These are phyloP conservation scores for Venturia aucupariae DNA, from an alignment of 2,329 filamentous ascomycete species.

Conservation along the genomic window DNA sequence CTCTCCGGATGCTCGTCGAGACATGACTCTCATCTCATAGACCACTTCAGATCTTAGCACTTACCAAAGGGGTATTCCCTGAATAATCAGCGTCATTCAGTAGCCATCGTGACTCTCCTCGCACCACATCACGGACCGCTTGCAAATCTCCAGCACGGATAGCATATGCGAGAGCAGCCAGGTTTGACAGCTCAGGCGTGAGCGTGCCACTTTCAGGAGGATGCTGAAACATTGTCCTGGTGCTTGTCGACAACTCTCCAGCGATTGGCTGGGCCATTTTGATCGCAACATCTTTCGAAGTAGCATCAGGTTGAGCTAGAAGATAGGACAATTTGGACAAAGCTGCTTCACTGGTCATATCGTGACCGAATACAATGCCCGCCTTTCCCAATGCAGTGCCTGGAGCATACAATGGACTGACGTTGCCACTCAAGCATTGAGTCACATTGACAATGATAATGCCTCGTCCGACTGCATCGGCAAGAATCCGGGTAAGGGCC, in stretches of 20 bases:
- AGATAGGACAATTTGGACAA: slow-evolving; percentile 86
- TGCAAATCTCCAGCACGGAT: slow-evolving; percentile 62
- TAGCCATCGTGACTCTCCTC: slow-evolving; percentile 55
- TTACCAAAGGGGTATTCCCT: slow-evolving; percentile 57
- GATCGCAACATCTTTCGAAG: slow-evolving; percentile 54
- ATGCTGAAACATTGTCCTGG: slow-evolving; percentile 66
- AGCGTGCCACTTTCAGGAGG: slow-evolving; percentile 42
- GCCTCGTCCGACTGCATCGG: slow-evolving; percentile 66
- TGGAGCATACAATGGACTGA: slow-evolving; percentile 33
- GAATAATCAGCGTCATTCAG: slow-evolving; percentile 72
- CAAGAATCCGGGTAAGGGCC: slow-evolving; percentile 67
- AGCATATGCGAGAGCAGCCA: slow-evolving; percentile 71
- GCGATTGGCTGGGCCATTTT: slow-evolving; percentile 68
- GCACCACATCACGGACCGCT: slow-evolving; percentile 57
- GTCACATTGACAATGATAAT: slow-evolving; percentile 86
- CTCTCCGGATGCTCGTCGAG: background rate
- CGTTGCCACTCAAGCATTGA: slow-evolving; percentile 57
- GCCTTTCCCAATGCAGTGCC: slow-evolving; percentile 63
- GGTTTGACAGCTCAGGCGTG: slow-evolving; percentile 51
- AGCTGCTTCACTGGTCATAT: slow-evolving; percentile 83
- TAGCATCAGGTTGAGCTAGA: slow-evolving; percentile 58
- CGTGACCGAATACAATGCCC: slow-evolving; percentile 81
- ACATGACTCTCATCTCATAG: background rate
- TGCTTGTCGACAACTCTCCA: slow-evolving; percentile 75
- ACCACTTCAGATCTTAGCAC: slow-evolving; percentile 19